Percentiles rank a stretch among this genome's conserved stretches.
Conservation (phyloP, 2,329 filamentous ascomycete species). For the Hyphodiscus sp. region DNA sequence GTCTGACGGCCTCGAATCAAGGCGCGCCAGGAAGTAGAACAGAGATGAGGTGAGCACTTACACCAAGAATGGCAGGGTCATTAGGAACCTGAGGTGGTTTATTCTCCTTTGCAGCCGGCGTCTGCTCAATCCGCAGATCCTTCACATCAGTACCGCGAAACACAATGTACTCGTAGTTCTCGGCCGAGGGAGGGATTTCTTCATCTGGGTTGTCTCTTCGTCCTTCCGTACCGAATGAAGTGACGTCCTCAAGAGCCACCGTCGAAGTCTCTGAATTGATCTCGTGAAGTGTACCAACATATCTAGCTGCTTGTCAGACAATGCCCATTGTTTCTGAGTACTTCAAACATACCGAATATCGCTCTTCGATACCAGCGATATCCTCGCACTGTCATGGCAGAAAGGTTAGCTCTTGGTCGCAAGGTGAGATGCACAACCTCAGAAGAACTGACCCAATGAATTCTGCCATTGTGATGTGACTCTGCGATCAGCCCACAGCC, state of each 20-base stretch:
- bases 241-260: constrained; percentile 93
- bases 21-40: constrained; percentile 4
- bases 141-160: constrained; percentile 98
- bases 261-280: constrained; percentile 98
- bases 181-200: constrained; percentile 77
- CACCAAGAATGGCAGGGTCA: constrained; percentile 93
- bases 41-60: constrained; percentile 52
- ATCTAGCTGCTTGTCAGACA: constrained; percentile 48
- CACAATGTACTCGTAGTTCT: constrained; percentile 96
- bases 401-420: constrained; percentile 18
- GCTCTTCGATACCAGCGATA: constrained; percentile 95
- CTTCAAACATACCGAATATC: constrained; percentile 73
- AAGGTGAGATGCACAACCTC: constrained; percentile 3
- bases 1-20: background rate
- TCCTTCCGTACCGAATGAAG: constrained; percentile 89
- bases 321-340: background rate
- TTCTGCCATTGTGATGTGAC: constrained; percentile 44
- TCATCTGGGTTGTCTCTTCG: constrained; percentile 71
- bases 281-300: constrained; percentile 91
- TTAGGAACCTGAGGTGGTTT: constrained; percentile 76
- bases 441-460: constrained; percentile 48
- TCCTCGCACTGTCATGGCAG: constrained; percentile 61
- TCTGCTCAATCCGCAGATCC: constrained; percentile 88
- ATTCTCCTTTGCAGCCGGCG: constrained; percentile 65
- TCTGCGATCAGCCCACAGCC: constrained; percentile 28